Base-by-base conservation (phyloP, 2,329 filamentous ascomycete genomes). In the Alternaria consortialis region DNA sequence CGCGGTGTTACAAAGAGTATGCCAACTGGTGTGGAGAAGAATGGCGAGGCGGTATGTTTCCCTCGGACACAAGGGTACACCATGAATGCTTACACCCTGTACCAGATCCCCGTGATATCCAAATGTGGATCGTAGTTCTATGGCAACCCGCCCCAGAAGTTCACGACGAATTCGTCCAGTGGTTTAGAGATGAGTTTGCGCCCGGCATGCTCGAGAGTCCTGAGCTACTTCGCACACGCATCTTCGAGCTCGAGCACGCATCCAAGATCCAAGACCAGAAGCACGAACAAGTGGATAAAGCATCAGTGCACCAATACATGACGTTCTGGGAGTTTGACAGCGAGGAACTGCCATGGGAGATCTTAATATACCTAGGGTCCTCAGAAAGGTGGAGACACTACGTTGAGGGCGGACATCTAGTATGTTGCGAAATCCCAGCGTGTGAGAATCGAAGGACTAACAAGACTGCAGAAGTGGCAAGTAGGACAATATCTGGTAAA, bases 321-420 rank as follows among this genome's bases (percentile, higher is more conserved):
- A 66, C 63, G 2, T 53, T 68, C 7, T 68, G 61, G 65, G 65
- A 68, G 36, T 66, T 64, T 42, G 61, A 61, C 20, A 60, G 40
- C 13, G 61, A 63, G 13, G 65, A 68, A 1, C 25, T 68, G 27
- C 65, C 65, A 7, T 68, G 65, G 65, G 65, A 68, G 25, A 51
- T 66, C 4, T 15, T 68, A 25, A 54, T 68, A n/a, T 64, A 64
- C 15, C 48, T 68, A 17, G 65, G 65, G 1, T 60, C 58, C 29
- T 64, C 63, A 32, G 61, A 64, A 23, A 36, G 56, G 17, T 68
- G 65, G 65, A 58, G 65, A 17, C 36, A 63, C 8, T 66, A 68
- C 31, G 57, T 61, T 7, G 65, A 68, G 27, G 58, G 58, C 8
- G 42, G 42, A 20, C 32, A 54, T 31, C 4, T 66, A 55, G 64